A percentile compares a stretch with the other conserved stretches of the same genome.
Evolutionary conservation across 176 grass and related monocot genomes (phyloP).

Genomic region (Phragmites australis): DNA sequence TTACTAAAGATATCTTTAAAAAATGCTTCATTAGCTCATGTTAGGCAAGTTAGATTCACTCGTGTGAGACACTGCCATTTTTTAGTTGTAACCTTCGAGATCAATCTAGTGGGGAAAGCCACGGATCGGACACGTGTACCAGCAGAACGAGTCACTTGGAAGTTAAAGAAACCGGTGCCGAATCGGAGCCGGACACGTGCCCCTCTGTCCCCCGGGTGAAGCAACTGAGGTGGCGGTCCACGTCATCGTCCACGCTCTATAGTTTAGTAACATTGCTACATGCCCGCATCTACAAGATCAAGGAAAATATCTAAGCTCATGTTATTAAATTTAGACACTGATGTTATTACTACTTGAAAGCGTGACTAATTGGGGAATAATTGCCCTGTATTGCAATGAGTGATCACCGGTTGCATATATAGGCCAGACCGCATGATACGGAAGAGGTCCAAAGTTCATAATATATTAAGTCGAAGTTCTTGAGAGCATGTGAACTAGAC

Average conservation of each 20-base stretch:
- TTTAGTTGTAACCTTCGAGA: neutral
- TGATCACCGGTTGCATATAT: too few species aligned
- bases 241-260: conserved; percentile 13
- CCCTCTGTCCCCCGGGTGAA: conserved; percentile 15
- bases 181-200: neutral
- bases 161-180: rapidly evolving
- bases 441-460: too few species aligned
- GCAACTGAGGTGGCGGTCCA: conserved; percentile 30
- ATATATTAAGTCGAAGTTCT: too few species aligned
- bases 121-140: conserved; percentile 7
- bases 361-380: too few species aligned
- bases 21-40: neutral
- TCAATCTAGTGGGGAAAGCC: neutral
- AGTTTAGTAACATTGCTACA: conserved; percentile 32
- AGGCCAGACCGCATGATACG: too few species aligned
- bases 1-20: neutral
- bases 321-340: conserved; percentile 1
- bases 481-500: too few species aligned
- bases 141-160: neutral
- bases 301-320: conserved; percentile 17
- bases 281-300: conserved; percentile 18
- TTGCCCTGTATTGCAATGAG: too few species aligned
- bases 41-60: conserved; percentile 9
- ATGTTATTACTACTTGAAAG: too few species aligned
- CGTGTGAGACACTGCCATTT: neutral